A percentile compares a stretch with the other conserved stretches of the same genome.
phyloP scores from a whole-genome alignment of 2,329 filamentous ascomycete genomes.

The Pseudogymnoascus sp. region DNA sequence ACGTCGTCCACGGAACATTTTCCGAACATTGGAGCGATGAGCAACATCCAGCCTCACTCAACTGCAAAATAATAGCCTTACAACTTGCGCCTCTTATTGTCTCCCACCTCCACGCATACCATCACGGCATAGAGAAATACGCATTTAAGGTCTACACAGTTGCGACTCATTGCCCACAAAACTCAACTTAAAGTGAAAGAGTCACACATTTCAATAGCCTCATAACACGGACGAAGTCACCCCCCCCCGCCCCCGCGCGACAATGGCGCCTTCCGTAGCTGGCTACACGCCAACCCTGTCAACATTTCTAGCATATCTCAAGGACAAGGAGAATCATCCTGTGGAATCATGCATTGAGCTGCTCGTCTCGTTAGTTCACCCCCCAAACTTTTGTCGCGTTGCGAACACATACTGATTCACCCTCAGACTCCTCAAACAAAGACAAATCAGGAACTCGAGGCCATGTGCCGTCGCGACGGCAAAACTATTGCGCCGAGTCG shows the following conservation, averaged over 20 bases:
- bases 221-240: background rate
- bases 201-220: background rate
- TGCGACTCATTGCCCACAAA: background rate
- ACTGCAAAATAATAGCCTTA: constrained; percentile 3
- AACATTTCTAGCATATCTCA: constrained; percentile 71
- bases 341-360: constrained; percentile 78
- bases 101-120: background rate
- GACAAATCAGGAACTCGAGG: constrained; percentile 81
- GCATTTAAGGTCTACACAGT: background rate
- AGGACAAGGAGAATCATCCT: constrained; percentile 48
- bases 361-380: constrained; percentile 61
- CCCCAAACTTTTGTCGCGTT: background rate
- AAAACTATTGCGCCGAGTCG: constrained; percentile 77
- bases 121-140: background rate
- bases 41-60: background rate
- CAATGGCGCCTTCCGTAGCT: constrained; percentile 42
- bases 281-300: constrained; percentile 64
- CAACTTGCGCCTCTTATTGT: background rate
- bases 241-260: constrained; percentile 8
- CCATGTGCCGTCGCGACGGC: constrained; percentile 87
- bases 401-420: constrained; percentile 13
- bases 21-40: constrained; percentile 4
- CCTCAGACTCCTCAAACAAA: constrained; percentile 66
- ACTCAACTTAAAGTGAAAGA: background rate
- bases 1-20: constrained; percentile 1